Conservation (phyloP, 306 rosid genomes). For the peach (Prunus persica) region Prunus_persica_NCBIv2 NC_034009.1:8149001-8149500, state of each 20-base stretch:
- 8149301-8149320: slow-evolving; percentile 72
- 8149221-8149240: slow-evolving; percentile 25
- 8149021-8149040: too few species aligned
- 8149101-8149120: too few species aligned
- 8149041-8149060: too few species aligned
- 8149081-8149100: too few species aligned
- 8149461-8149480: slow-evolving; percentile 69
- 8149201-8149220: too few species aligned
- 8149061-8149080: too few species aligned
- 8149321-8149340: slow-evolving; percentile 78
- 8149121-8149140: too few species aligned
- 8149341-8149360: slow-evolving; percentile 78
- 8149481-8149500: slow-evolving; percentile 92
- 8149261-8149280: slow-evolving; percentile 87
- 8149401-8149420: slow-evolving; percentile 65
- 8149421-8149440: slow-evolving; percentile 61
- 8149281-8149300: slow-evolving; percentile 83
- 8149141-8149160: too few species aligned
- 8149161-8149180: too few species aligned
- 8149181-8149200: too few species aligned
- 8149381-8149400: slow-evolving; percentile 55
- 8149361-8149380: slow-evolving; percentile 76
- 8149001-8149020: too few species aligned
- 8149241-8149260: slow-evolving; percentile 90
- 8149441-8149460: slow-evolving; percentile 68